Conservation (phyloP, 2,329 filamentous ascomycete species). For the Verticillium klebahnii region DNA sequence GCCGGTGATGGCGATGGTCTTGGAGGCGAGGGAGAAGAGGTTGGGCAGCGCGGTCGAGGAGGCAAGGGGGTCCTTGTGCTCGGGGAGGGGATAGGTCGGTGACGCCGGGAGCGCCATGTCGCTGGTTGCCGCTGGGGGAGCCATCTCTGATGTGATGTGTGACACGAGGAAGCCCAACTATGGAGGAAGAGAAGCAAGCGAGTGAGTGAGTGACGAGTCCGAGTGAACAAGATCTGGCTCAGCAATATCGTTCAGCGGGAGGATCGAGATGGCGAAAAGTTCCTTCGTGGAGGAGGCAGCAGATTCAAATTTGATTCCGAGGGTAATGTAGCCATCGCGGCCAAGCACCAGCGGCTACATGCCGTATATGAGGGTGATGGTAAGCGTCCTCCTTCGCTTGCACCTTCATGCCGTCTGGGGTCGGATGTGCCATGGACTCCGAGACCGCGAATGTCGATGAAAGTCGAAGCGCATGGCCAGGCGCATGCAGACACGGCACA, state of each 20-base stretch:
- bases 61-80: conserved; percentile 25
- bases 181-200: background rate
- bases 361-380: background rate
- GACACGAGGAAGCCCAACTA: background rate
- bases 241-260: background rate
- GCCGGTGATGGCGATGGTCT: conserved; percentile 44
- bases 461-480: background rate
- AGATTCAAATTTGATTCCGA: background rate
- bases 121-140: conserved; percentile 19
- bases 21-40: conserved; percentile 40
- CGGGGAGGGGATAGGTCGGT: conserved; percentile 17
- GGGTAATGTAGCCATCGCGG: conserved; percentile 15
- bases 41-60: conserved; percentile 19
- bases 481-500: background rate
- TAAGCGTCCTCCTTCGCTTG: background rate
- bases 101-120: conserved; percentile 22
- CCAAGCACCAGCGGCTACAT: background rate
- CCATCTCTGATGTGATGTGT: background rate
- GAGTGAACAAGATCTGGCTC: too few species aligned
- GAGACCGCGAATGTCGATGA: background rate
- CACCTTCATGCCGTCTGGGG: background rate
- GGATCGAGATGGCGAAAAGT: background rate
- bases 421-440: background rate
- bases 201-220: too few species aligned
- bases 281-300: background rate